Evolutionary conservation across 768 basidiomycete genomes (phyloP), one percentile per base, ranked within the genome.

Genomic region (Rubroboletus pulcherrimus): DNA sequence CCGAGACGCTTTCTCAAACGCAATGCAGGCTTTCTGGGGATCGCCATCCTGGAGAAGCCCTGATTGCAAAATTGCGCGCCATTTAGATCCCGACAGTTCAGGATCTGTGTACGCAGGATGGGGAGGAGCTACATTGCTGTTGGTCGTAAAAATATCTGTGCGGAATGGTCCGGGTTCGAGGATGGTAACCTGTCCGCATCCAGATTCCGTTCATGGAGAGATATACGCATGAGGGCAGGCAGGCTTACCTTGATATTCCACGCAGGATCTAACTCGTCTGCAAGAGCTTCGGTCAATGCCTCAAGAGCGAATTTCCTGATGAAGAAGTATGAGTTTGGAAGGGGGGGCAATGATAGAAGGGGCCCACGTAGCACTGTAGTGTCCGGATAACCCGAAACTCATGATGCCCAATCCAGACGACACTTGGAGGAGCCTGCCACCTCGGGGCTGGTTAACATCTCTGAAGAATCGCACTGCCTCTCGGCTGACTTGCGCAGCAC

Each of bases 391-490:
- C 6, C 64, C 51, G 0, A 0, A 0, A 10, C 59, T 59, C 7
- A 7, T 8, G 17, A 72, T n/a, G 0, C 66, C 74, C n/a, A 53
- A 3, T 8, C 55, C 49, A 14, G 74, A 75, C 4, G 69, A 69
- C 44, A 66, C 50, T 39, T 77, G 74, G 14, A 74, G 57, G 1
- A 77, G 60, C 14, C 67, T 67, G 2, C 75, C 75, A 0, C 73
- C 73, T 9, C 26, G 55, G 15, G 74, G 69, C 11, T 67, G 56
- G 24, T 24, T 24, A 2, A 24, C 24, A 24, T 24, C 24, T 24
- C 24, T 24, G 24, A 24, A 24, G 24, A 24, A 24, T 24, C 24
- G 24, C 24, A 24, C 24, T 24, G 24, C 24, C 24, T 24, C 24
- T 24, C 24, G 24, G 24, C 24, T 24, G 24, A 24, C 24, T 24